Evolutionary conservation across 2,329 filamentous ascomycete species (phyloP), one percentile per base, ranked within the genome.

Genomic region (Cordyceps fumosorosea): DNA sequence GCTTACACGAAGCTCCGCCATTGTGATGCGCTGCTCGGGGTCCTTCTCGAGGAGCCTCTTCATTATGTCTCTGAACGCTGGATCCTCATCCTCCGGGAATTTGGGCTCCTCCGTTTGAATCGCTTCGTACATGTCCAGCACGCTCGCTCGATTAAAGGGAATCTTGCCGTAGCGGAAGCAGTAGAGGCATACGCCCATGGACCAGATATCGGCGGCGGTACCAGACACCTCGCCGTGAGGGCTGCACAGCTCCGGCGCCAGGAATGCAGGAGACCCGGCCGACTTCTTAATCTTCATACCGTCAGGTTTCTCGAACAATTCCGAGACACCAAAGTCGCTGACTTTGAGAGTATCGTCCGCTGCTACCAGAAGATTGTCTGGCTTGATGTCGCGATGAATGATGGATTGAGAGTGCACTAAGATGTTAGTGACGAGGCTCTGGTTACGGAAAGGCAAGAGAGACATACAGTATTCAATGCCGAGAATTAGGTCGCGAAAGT

Each of bases 271-370:
- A 3, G 93, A 97, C 1, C 95, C 95, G 12, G 93, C 93, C 3
- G 92, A 93, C 76, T 98, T 99, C 63, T 89, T 87, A 0, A 91
- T 96, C 72, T 86, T 87, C 95, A 98, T 98, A 52, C 91, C 84
- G 2, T 89, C 81, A 2, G 78, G 70, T 73, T 96, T 96, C 71
- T 93, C 89, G 68, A 99, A 99, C 87, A 99, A 97, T 72, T 99
- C 93, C 1, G 93, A 98, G 8, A 98, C 95, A n/a, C 95, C 95
- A 80, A 99, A 99, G 74, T 98, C 95, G 58, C 96, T 92, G 66
- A 99, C 89, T 74, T 98, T 99, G 58, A 99, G 84, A n/a, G 96
- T 87, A 69, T 98, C 89, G 61, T 97, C 93, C 42, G 88, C 84
- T 0, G 92, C 96, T 45, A 99, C 79, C 8, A 99, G 83, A 59